A percentile compares a stretch with the other conserved stretches of the same genome.
phyloP scores from a whole-genome alignment of 306 rosid genomes.

The Vigna angularis region DNA sequence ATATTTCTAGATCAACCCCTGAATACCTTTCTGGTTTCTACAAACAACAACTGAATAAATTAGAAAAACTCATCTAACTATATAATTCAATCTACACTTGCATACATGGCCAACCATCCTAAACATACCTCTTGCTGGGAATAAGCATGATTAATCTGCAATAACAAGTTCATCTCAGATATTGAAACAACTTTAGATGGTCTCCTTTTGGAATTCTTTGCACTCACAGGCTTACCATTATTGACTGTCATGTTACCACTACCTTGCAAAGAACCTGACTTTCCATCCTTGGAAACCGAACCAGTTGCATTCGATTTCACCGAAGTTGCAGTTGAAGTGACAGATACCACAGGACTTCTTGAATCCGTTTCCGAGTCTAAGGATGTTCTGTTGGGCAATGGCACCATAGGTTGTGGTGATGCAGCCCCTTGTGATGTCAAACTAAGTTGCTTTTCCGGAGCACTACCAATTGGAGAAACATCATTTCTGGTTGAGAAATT shows the following conservation, averaged over 20 bases:
- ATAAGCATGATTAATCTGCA: constrained; percentile 57
- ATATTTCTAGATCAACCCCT: constrained; percentile 63
- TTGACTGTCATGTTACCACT: background rate
- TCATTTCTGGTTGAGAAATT: constrained; percentile 35
- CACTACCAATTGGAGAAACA: constrained; percentile 38
- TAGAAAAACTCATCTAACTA: constrained; percentile 27
- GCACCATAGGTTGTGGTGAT: constrained; percentile 40
- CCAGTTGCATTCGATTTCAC: constrained; percentile 35
- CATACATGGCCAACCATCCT: constrained; percentile 4
- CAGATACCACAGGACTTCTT: constrained; percentile 42
- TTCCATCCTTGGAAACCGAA: constrained; percentile 40
- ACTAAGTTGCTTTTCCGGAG: constrained; percentile 41
- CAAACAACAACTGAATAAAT: constrained; percentile 32
- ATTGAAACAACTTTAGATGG: constrained; percentile 61
- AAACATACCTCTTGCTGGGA: constrained; percentile 56
- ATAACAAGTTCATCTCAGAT: constrained; percentile 73
- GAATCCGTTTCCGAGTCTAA: constrained; percentile 42
- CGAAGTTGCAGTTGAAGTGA: constrained; percentile 38
- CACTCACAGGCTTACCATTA: constrained; percentile 35
- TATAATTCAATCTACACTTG: constrained; percentile 14
- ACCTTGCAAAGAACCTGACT: constrained; percentile 45
- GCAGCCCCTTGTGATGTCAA: constrained; percentile 46
- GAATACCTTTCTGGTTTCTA: constrained; percentile 67
- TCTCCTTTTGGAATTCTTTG: constrained; percentile 50
- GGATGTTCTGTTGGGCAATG: constrained; percentile 42